Conservation (phyloP, 768 basidiomycete species). For the Mycena haematopus region DNA sequence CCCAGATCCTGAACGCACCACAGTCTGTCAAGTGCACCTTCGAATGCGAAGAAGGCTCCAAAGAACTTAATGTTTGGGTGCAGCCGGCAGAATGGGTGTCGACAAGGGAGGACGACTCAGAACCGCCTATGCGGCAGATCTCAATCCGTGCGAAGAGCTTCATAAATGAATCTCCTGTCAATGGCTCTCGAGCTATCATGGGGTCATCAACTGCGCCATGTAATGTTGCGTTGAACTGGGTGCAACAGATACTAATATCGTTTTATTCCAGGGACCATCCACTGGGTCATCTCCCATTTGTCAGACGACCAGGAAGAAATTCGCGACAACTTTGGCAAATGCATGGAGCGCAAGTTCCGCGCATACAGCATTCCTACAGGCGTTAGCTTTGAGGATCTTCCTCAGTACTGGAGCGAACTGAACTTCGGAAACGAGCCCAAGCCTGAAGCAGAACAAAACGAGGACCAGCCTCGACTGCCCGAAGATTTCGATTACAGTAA, state of each 20-base stretch:
- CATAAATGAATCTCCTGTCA: constrained; percentile 44
- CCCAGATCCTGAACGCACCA: not conserved
- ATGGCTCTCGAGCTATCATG: constrained; percentile 45
- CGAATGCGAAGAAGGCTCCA: constrained; percentile 54
- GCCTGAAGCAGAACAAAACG: not conserved
- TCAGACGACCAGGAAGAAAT: constrained; percentile 41
- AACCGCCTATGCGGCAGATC: constrained; percentile 62
- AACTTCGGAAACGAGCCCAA: constrained; percentile 45
- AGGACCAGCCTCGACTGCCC: not conserved
- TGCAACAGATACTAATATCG: not conserved
- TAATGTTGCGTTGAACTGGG: constrained; percentile 14
- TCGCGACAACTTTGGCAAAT: constrained; percentile 39
- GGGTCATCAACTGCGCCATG: constrained; percentile 35
- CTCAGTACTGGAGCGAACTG: constrained; percentile 51
- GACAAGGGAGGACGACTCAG: constrained; percentile 37
- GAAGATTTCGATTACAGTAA: constrained; percentile 21
- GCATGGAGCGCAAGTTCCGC: constrained; percentile 52
- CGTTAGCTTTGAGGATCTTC: constrained; percentile 48
- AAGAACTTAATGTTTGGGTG: constrained; percentile 67
- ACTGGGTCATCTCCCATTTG: constrained; percentile 60
- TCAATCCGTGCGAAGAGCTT: constrained; percentile 55
- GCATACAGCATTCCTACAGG: constrained; percentile 58
- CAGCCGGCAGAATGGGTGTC: constrained; percentile 60
- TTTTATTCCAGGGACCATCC: constrained; percentile 59
- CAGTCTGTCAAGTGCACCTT: constrained; percentile 67